Evolutionary conservation across 2,329 filamentous ascomycete species (phyloP), one percentile per base, ranked within the genome.

Genomic region (Scolecobasidium constrictum): DNA sequence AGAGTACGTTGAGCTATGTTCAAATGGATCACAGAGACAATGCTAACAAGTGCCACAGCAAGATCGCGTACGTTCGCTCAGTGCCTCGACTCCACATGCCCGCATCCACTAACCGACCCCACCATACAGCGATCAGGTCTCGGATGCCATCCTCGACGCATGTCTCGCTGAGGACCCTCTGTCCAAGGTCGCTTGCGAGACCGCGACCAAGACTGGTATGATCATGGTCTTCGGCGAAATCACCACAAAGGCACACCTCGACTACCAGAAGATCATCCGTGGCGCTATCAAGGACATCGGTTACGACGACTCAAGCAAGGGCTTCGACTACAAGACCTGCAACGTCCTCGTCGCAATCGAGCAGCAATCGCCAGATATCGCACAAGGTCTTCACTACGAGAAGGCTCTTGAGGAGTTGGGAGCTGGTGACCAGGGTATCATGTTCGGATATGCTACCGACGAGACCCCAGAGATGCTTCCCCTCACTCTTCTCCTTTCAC

Each of bases 281-380:
- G 69, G 81, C 52, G 79, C 88, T 64, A 87, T 98, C 78, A 90
- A 94, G 79, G 90, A 94, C 64, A 98, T 98, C 62, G 92, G 92
- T 59, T 98, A 96, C 71, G 92, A 98, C 71, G 78, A 83, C 69
- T 96, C 92, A 44, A 75, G 77, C 59, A 98, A 98, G 81, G 92
- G 92, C 50, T 98, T 98, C 71, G 92, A 98, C 75, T 94, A 95
- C 86, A 96, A 96, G 83, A 98, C 92, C 56, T 90, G 84, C 75
- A 96, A 95, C 75, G 78, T 98, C 61, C 81, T 96, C 56, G 88
- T 96, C 58, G 92, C 90, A 70, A 95, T 98, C 67, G 92, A 98
- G 81, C 80, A 98, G 73, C 92, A 98, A 73, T 96, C 90, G 48
- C 85, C 90, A 60, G 92, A 98, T 69, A 98, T 98, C 61, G 92